phyloP scores from a whole-genome alignment of 1,139 yeast genomes.

The Kodamaea ohmeri region DNA sequence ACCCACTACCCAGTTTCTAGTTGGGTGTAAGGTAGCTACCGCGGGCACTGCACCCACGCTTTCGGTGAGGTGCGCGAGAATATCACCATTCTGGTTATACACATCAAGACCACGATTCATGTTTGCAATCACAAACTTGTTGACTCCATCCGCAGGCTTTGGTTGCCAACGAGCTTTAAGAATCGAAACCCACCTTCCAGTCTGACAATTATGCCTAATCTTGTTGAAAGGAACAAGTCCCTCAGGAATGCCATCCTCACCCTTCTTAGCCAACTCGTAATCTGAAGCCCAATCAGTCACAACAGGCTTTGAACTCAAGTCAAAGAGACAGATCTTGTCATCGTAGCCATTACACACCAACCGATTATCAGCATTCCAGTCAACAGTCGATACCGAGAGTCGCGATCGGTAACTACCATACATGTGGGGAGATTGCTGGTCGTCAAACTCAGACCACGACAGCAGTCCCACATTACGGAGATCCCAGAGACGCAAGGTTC shows the following conservation, averaged over 20 bases:
- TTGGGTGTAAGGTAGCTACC: slow-evolving; percentile 76
- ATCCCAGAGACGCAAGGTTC: slow-evolving; percentile 86
- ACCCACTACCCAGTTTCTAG: slow-evolving; percentile 86
- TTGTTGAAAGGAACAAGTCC: slow-evolving; percentile 55
- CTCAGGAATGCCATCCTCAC: slow-evolving; percentile 22
- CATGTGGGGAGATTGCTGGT: slow-evolving; percentile 46
- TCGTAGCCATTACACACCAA: slow-evolving; percentile 93
- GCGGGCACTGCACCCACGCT: slow-evolving; percentile 89
- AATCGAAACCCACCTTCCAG: slow-evolving; percentile 95
- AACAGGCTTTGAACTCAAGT: slow-evolving; percentile 23
- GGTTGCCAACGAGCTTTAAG: slow-evolving; percentile 82
- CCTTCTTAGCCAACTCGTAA: slow-evolving; percentile 20
- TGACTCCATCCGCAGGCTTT: slow-evolving; percentile 65
- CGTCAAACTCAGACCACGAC: slow-evolving; percentile 37
- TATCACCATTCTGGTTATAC: slow-evolving; percentile 71
- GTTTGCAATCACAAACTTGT: slow-evolving; percentile 87
- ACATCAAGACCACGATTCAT: slow-evolving; percentile 88
- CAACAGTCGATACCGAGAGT: slow-evolving; percentile 79
- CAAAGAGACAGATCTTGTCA: slow-evolving; percentile 64
- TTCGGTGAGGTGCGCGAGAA: slow-evolving; percentile 68
- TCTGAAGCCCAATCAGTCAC: slow-evolving; percentile 30
- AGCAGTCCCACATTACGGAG: slow-evolving; percentile 52
- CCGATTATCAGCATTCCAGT: slow-evolving; percentile 75
- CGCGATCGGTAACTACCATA: slow-evolving; percentile 69
- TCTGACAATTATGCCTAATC: slow-evolving; percentile 85